Evolutionary conservation across 2,329 filamentous ascomycete species (phyloP), one percentile per base, ranked within the genome.

Genomic region (Colletotrichum scovillei): DNA sequence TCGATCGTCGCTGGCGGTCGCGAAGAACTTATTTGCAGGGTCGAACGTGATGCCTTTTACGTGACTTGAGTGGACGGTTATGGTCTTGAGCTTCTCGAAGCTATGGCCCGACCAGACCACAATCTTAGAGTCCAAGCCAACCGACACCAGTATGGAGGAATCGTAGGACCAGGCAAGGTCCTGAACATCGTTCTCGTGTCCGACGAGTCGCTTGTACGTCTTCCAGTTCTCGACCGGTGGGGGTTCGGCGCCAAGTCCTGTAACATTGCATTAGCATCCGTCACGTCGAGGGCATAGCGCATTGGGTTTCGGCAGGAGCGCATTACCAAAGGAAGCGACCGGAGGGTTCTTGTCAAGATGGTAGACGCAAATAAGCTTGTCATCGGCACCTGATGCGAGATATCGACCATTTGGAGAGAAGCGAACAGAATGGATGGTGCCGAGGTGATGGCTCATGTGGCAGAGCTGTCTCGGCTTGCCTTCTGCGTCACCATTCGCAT

Each of bases 31-130:
- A 86, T 98, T 98, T 55, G 97, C 97, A 0, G 97, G 97, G 80
- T 99, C 97, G 80, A 99, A 99, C 0, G 96, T 98, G 78, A 99
- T 97, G 75, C 97, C 97, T 82, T 99, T 99, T 85, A 99, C 97
- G 81, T 98, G 97, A 81, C 95, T 98, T 82, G 97, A 95, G 83
- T 99, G 97, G 72, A 95, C 93, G 2, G 95, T 92, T 5, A 99
- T 86, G 3, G 95, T 96, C 88, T 98, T 98, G 76, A 99, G 89
- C 85, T 97, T 98, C 85, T 99, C 97, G 78, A 99, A 99, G 0
- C 95, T 98, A 83, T 97, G 93, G 0, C 97, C 97, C 1, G 96
- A 98, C 97, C 97, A 99, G 26, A 99, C 93, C 11, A 99, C 97
- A 16, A 99, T 93, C 84, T 99, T 99, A 56, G 97, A 98, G 84